Percentiles rank a stretch among this genome's conserved stretches.
These are phyloP conservation scores for Aegilops sharonensis DNA, from an alignment of 176 grass and related monocot genomes.

Conservation along the genomic window DNA sequence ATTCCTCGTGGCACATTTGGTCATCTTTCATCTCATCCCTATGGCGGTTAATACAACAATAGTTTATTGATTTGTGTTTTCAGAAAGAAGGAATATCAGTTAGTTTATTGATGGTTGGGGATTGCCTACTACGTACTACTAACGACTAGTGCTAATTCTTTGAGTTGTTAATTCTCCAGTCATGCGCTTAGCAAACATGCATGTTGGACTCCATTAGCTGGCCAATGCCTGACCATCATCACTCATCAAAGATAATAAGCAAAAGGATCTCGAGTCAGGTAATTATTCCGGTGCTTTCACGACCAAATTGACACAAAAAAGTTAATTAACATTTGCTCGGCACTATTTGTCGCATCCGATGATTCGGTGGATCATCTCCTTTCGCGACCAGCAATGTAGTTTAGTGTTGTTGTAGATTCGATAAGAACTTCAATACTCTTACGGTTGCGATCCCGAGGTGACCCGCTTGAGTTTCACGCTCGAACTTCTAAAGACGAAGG, in stretches of 20 bases:
- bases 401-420: conserved; percentile 35
- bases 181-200: no score
- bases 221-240: not conserved
- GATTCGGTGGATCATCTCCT: no score
- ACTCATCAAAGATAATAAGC: conserved; percentile 22
- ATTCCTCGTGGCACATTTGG: no score
- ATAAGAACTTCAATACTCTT: conserved; percentile 7
- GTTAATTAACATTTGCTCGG: not conserved
- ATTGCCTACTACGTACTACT: conserved; percentile 14
- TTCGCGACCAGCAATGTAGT: not conserved
- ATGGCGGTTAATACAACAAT: no score
- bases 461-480: no score
- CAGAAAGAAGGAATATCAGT: not conserved
- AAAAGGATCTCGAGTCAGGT: conserved; percentile 44
- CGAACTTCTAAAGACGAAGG: no score
- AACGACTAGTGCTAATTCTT: conserved; percentile 38
- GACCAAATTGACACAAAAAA: conserved; percentile 8
- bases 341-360: not conserved
- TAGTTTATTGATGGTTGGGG: conserved; percentile 35
- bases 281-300: conserved; percentile 47
- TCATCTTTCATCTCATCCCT: no score
- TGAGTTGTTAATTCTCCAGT: conserved; percentile 37
- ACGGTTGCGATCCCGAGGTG: no score
- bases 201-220: conserved; percentile 49
- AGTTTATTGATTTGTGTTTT: no score